Evolutionary conservation across 306 rosid genomes (phyloP), one percentile per base, ranked within the genome.

Genomic region (Lagenaria siceraria): DNA sequence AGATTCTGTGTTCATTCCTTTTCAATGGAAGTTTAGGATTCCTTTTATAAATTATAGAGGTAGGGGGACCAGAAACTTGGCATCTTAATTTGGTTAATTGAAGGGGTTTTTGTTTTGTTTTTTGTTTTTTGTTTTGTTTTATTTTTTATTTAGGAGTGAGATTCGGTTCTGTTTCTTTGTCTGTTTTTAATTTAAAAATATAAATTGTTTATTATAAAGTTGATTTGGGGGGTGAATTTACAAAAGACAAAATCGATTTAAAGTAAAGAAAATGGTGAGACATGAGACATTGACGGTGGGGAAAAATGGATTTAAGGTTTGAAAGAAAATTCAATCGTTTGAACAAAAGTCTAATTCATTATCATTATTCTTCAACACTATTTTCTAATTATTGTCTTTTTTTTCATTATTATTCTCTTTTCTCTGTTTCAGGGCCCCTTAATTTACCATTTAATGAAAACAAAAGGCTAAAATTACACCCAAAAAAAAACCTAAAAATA

Each of bases 51-150:
- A 38, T 33, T 64, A 64, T 66, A 40, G 49, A 21, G 49, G 18
- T 8, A n/a, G 51, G 4, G 74, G 74, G 74, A 66, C 52, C 74
- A 66, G 52, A 66, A 66, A 66, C 74, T n/a, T 9, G 49, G 74
- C 74, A 66, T 66, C 74, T 38, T 21, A 40, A 10, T 21, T 66
- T 17, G 53, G 33, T 10, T n/a, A 65, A 65, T n/a, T 65, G 73
- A 65, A 65, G 51, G 51, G 15, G 73, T 65, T 64, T 46, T 64
- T 63, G 6, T 15, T 49, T 3, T 5, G 14, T 49, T 15, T 49
- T 13, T 51, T 51, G 5, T 12, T 31, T 31, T 11, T 12, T 11
- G 14, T 10, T 43, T 10, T 43, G 14, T 10, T 10, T 43, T 54
- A 0, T 11, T 59, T 12, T 61, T 64, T 64, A 18, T 33, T 38